phyloP scores from a whole-genome alignment of 2,329 filamentous ascomycete genomes.

The Colletotrichum nymphaeae region DNA sequence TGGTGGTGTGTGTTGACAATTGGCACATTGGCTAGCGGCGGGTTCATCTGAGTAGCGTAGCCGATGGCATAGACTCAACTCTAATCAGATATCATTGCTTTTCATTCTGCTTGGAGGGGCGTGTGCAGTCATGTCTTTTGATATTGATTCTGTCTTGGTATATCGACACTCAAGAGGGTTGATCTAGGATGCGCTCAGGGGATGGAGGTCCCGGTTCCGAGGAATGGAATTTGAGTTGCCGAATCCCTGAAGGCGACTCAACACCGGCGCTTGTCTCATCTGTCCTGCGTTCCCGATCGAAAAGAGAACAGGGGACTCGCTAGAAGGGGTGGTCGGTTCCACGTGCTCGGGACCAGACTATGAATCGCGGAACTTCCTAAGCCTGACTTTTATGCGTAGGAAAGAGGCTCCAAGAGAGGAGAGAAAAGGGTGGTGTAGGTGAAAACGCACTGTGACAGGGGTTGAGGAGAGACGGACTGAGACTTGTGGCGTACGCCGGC shows the following conservation, averaged over 20 bases:
- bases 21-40: not conserved
- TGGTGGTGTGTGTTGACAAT: not conserved
- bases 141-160: not conserved
- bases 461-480: slow-evolving; percentile 13
- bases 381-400: not conserved
- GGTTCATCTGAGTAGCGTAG: slow-evolving; percentile 14
- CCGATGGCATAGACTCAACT: slow-evolving; percentile 18
- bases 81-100: slow-evolving; percentile 27
- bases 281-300: slow-evolving; percentile 28
- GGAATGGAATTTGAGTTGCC: slow-evolving; percentile 32
- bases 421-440: slow-evolving; percentile 23
- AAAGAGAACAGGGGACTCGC: slow-evolving; percentile 5
- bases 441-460: slow-evolving; percentile 22
- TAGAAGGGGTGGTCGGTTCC: slow-evolving; percentile 1
- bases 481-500: slow-evolving; percentile 19
- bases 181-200: not conserved
- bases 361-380: not conserved
- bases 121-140: not conserved
- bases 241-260: slow-evolving; percentile 32
- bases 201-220: not conserved
- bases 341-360: slow-evolving; percentile 28
- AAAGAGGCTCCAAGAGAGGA: slow-evolving; percentile 13
- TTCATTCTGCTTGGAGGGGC: not conserved
- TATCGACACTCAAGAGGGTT: not conserved
- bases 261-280: slow-evolving; percentile 30